Conservation (phyloP, 768 basidiomycete genomes). For the Russula virescens region DNA sequence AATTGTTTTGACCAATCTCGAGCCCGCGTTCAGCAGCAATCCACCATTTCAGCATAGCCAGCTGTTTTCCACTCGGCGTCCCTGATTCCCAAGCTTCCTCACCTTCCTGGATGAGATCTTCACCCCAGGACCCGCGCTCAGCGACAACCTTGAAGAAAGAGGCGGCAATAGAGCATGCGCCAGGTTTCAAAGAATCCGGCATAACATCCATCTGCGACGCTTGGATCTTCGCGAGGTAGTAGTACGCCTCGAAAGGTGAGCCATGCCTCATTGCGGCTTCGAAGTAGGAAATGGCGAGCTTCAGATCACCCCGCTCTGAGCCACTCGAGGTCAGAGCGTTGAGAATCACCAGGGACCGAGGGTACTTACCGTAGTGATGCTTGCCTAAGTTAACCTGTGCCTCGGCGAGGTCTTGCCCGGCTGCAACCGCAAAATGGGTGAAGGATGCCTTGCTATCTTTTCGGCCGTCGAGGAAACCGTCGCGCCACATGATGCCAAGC, state of each 20-base stretch:
- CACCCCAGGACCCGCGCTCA: constrained; percentile 85
- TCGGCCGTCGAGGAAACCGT: constrained; percentile 69
- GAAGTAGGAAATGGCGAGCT: constrained; percentile 64
- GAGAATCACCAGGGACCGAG: constrained; percentile 6
- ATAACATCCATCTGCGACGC: constrained; percentile 48
- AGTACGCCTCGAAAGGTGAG: constrained; percentile 92
- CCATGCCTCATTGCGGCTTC: constrained; percentile 82
- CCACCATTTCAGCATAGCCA: constrained; percentile 92
- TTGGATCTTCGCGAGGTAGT: constrained; percentile 85
- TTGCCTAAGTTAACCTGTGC: constrained; percentile 91
- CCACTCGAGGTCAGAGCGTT: constrained; percentile 8
- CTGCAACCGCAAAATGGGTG: constrained; percentile 67
- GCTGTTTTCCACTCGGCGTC: constrained; percentile 65
- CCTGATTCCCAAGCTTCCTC: constrained; percentile 68
- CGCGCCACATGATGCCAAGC: constrained; percentile 87
- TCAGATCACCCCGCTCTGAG: constrained; percentile 63
- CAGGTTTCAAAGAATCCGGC: constrained; percentile 47
- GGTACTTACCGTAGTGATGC: constrained; percentile 51
- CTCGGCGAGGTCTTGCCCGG: constrained; percentile 84
- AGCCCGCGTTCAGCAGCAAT: constrained; percentile 89
- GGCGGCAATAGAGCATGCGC: constrained; percentile 84
- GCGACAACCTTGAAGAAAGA: constrained; percentile 91
- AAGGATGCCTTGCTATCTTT: constrained; percentile 60
- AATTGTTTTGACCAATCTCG: constrained; percentile 91
- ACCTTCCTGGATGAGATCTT: constrained; percentile 76